phyloP scores from a whole-genome alignment of 257 asterid genomes.

The Phtheirospermum japonicum region DNA sequence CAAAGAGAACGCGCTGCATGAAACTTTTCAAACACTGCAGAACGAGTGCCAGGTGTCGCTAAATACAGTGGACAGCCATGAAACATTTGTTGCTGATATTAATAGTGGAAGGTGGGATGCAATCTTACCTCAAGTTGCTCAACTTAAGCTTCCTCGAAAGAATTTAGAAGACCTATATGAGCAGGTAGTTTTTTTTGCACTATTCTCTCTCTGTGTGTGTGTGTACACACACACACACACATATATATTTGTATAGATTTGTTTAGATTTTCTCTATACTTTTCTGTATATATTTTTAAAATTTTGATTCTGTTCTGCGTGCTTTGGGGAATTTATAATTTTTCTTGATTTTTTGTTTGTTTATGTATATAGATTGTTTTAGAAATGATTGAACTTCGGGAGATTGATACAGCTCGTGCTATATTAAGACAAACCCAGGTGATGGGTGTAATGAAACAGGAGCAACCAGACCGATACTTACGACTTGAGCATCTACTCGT shows the following conservation, averaged over 20 bases:
- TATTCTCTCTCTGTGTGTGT: no score
- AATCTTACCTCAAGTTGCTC: slow-evolving; percentile 90
- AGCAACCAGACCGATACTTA: slow-evolving; percentile 89
- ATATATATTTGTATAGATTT: no score
- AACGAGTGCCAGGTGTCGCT: slow-evolving; percentile 96
- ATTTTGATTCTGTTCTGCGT: slow-evolving; percentile 8
- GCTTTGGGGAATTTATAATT: slow-evolving; percentile 18
- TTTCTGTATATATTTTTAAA: no score
- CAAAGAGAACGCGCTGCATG: slow-evolving; percentile 94
- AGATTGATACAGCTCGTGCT: slow-evolving; percentile 96
- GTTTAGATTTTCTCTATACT: no score
- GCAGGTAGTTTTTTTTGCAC: slow-evolving; percentile 51
- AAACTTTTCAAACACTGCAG: slow-evolving; percentile 82
- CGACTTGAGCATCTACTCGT: slow-evolving; percentile 94
- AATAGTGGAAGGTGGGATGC: slow-evolving; percentile 99
- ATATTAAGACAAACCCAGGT: slow-evolving; percentile 94
- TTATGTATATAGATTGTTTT: slow-evolving; percentile 64
- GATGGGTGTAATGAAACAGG: slow-evolving; percentile 98
- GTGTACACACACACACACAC: no score
- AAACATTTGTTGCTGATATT: slow-evolving; percentile 83
- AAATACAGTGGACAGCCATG: slow-evolving; percentile 91
- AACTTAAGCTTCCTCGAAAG: slow-evolving; percentile 89
- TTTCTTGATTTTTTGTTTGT: slow-evolving; percentile 9
- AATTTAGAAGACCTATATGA: slow-evolving; percentile 91
- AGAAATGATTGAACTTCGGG: slow-evolving; percentile 99